phyloP scores from a whole-genome alignment of 306 rosid species.

The Prosopis cineraria region DNA sequence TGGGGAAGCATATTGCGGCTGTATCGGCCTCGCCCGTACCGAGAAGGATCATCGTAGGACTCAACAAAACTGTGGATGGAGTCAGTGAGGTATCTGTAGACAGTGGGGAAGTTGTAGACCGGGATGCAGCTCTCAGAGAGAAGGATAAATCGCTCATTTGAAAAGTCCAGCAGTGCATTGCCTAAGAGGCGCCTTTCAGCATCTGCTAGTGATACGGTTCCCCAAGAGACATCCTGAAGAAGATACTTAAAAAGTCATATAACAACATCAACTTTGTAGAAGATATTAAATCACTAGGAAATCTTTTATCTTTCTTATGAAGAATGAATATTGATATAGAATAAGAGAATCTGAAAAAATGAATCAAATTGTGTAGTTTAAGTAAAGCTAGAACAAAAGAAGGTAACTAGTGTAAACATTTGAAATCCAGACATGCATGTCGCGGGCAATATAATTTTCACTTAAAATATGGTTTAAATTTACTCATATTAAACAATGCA shows the following conservation, averaged over 20 bases:
- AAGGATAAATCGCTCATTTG: slow-evolving; percentile 88
- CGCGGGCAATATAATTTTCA: slow-evolving; percentile 9
- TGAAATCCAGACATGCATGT: slow-evolving; percentile 1
- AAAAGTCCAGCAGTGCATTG: slow-evolving; percentile 82
- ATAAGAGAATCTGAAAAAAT: not conserved
- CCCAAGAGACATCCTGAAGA: slow-evolving; percentile 84
- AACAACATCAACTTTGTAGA: too few species aligned
- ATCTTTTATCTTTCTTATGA: not conserved
- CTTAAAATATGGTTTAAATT: not conserved
- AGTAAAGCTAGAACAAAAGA: not conserved
- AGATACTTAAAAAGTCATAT: not conserved
- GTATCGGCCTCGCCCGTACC: slow-evolving; percentile 90
- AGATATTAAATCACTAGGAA: not conserved
- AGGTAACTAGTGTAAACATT: not conserved
- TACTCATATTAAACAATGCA: not conserved
- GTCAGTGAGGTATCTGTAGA: slow-evolving; percentile 67
- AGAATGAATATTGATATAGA: not conserved
- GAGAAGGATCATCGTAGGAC: slow-evolving; percentile 84
- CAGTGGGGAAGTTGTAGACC: slow-evolving; percentile 72
- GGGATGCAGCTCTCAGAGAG: slow-evolving; percentile 98
- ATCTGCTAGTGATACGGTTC: slow-evolving; percentile 69
- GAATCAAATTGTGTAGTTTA: not conserved
- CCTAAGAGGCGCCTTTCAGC: slow-evolving; percentile 96
- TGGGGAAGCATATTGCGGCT: slow-evolving; percentile 83
- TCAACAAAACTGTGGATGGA: slow-evolving; percentile 76